phyloP scores from a whole-genome alignment of 163 green algal species.

The Prototheca cutis region DNA sequence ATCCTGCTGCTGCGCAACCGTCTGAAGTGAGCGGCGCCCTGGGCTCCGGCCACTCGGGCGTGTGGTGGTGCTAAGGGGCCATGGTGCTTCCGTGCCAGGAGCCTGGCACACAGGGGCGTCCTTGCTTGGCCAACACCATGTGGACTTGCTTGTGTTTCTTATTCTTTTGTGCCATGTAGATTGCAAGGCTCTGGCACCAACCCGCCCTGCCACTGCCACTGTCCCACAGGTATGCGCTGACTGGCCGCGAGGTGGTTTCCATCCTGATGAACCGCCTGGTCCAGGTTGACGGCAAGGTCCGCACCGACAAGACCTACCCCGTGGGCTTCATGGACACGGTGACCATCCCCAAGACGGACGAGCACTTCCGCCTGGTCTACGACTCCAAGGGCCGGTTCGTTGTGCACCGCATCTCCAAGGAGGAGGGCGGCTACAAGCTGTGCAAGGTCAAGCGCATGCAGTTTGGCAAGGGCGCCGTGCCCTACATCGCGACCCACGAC shows the following conservation, averaged over 20 bases:
- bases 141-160: not conserved
- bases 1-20: slow-evolving; percentile 94
- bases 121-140: not conserved
- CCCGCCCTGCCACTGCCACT: too few species aligned
- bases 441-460: slow-evolving; percentile 78
- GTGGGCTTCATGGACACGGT: slow-evolving; percentile 98
- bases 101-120: not conserved
- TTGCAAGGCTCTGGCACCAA: too few species aligned
- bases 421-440: slow-evolving; percentile 98
- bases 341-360: slow-evolving; percentile 92
- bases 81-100: too few species aligned
- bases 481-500: slow-evolving; percentile 91
- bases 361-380: slow-evolving; percentile 97
- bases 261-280: slow-evolving; percentile 97
- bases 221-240: slow-evolving; percentile 87
- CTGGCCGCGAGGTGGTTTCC: slow-evolving; percentile 82
- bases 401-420: slow-evolving; percentile 85
- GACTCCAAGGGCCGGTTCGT: slow-evolving; percentile 97
- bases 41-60: too few species aligned
- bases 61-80: too few species aligned
- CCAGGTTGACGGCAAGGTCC: slow-evolving; percentile 96
- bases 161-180: too few species aligned
- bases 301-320: slow-evolving; percentile 93
- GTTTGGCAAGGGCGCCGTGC: slow-evolving; percentile 86
- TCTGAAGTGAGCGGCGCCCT: slow-evolving; percentile 72